These are phyloP conservation scores for Umbilicaria muhlenbergii DNA, from an alignment of 495 filamentous ascomycete genomes.

Conservation along the genomic window DNA sequence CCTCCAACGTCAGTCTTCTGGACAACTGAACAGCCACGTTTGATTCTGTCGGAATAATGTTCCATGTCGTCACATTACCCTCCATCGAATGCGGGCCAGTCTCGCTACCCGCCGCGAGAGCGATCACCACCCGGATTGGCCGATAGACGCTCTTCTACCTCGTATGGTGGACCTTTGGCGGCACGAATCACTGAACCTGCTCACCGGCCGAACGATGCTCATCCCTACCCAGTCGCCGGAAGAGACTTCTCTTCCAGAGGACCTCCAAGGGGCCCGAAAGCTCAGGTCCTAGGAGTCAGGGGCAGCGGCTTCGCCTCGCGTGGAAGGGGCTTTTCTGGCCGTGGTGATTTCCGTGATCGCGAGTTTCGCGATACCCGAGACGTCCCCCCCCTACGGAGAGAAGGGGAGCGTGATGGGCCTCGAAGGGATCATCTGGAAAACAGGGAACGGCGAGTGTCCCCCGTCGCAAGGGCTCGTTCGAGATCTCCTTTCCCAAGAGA, in stretches of 20 bases:
- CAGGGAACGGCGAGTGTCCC: constrained; percentile 16
- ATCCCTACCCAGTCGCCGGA: constrained; percentile 24
- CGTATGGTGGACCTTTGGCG: constrained; percentile 33
- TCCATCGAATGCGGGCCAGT: constrained; percentile 19
- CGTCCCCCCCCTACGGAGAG: constrained; percentile 22
- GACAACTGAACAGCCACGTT: too few relatives aligned
- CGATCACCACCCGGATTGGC: constrained; percentile 37
- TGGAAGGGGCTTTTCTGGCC: constrained; percentile 26
- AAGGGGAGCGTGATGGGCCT: constrained; percentile 17
- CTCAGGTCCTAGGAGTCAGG: constrained; percentile 46
- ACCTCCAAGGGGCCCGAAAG: constrained; percentile 58
- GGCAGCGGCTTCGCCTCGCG: constrained; percentile 30
- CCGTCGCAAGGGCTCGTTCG: constrained; percentile 17
- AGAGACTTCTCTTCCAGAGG: constrained; percentile 25
- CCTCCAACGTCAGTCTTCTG: too few relatives aligned
- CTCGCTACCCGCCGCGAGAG: constrained; percentile 36
- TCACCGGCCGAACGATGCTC: constrained; percentile 30
- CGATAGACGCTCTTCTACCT: constrained; percentile 27
- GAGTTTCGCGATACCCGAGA: constrained; percentile 34
- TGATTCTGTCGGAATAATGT: constrained; percentile 1
- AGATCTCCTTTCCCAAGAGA: constrained; percentile 32
- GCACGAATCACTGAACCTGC: constrained; percentile 29
- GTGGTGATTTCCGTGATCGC: constrained; percentile 30
- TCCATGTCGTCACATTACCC: constrained; percentile 16
- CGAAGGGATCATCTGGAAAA: constrained; percentile 15